A percentile compares a stretch with the other conserved stretches of the same genome.
Conservation (phyloP, 805 yeast genomes). For the Starmerella potacharoeniae region DNA sequence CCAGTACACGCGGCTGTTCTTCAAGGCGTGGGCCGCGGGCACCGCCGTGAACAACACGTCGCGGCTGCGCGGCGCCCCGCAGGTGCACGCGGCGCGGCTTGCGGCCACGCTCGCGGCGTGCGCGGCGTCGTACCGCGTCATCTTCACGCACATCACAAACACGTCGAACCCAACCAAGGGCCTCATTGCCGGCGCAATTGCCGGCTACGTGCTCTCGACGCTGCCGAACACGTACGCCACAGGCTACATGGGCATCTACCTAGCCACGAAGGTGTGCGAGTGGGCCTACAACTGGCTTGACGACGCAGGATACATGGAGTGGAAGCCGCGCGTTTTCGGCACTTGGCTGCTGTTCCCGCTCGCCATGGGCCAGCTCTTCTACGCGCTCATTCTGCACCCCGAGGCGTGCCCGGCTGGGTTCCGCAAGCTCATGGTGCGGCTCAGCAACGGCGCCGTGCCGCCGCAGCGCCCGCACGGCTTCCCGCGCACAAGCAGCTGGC, state of each 20-base stretch:
- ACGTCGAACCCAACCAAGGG: neutral
- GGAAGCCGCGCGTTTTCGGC: slow-evolving; percentile 30
- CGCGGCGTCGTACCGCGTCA: slow-evolving; percentile 8
- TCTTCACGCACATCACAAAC: neutral
- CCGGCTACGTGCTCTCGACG: slow-evolving; percentile 15
- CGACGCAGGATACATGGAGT: slow-evolving; percentile 26
- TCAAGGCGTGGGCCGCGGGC: slow-evolving; percentile 8
- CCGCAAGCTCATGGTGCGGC: slow-evolving; percentile 23
- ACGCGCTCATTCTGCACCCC: slow-evolving; percentile 28
- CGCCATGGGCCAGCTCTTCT: slow-evolving; percentile 32
- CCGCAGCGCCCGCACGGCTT: slow-evolving; percentile 26
- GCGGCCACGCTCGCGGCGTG: slow-evolving; percentile 6
- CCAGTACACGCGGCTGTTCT: slow-evolving; percentile 11
- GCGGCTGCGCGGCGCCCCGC: neutral
- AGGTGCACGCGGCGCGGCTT: slow-evolving; percentile 1
- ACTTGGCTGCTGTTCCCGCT: slow-evolving; percentile 34
- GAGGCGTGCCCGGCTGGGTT: slow-evolving; percentile 29
- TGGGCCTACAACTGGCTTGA: slow-evolving; percentile 29
- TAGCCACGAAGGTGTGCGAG: slow-evolving; percentile 29
- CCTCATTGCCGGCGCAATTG: slow-evolving; percentile 8
- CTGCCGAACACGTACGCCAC: slow-evolving; percentile 23
- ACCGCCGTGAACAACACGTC: neutral
- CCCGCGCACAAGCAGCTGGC: slow-evolving; percentile 27
- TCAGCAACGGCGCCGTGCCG: slow-evolving; percentile 26
- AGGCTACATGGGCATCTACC: slow-evolving; percentile 27